These are phyloP conservation scores for Taphrina communis DNA, from an alignment of 1,139 yeast species.

Conservation along the genomic window DNA sequence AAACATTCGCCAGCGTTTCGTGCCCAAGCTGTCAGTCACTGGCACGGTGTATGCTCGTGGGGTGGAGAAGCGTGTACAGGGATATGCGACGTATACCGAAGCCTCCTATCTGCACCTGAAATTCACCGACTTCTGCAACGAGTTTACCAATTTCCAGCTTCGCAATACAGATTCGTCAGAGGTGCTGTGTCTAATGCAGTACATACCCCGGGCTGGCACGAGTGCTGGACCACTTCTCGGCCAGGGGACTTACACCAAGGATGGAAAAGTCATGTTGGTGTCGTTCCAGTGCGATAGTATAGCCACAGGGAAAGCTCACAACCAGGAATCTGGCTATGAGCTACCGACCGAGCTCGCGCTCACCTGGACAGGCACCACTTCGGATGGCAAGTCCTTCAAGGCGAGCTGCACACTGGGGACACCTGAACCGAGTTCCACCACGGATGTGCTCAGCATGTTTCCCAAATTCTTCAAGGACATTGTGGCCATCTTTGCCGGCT, in stretches of 20 bases:
- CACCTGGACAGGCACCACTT: slow-evolving; percentile 21
- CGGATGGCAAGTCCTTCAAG: slow-evolving; percentile 13
- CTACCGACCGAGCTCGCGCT: slow-evolving; percentile 5
- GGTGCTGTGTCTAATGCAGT: slow-evolving; percentile 26
- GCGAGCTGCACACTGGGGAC: slow-evolving; percentile 6
- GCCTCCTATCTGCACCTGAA: slow-evolving; percentile 26
- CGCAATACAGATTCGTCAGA: slow-evolving; percentile 15
- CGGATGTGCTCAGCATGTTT: slow-evolving; percentile 38
- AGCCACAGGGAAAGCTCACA: slow-evolving; percentile 10
- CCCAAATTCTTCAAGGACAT: slow-evolving; percentile 39
- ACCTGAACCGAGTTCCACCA: slow-evolving; percentile 21
- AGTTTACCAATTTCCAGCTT: slow-evolving; percentile 30
- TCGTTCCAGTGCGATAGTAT: slow-evolving; percentile 9
- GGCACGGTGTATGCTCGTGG: slow-evolving; percentile 32
- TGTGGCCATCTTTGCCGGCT: slow-evolving; percentile 37
- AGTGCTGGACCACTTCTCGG: slow-evolving; percentile 9
- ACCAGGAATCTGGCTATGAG: slow-evolving; percentile 26
- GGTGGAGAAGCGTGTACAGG: slow-evolving; percentile 11
- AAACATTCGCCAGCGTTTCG: slow-evolving; percentile 8
- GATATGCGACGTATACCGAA: slow-evolving; percentile 22
- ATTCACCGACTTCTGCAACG: slow-evolving; percentile 31
- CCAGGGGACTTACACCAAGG: slow-evolving; percentile 18
- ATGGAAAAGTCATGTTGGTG: slow-evolving; percentile 34
- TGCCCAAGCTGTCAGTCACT: slow-evolving; percentile 13
- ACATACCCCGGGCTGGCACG: slow-evolving; percentile 33